Conservation (phyloP, 2,329 filamentous ascomycete genomes). For the Coniella lustricola region DNA sequence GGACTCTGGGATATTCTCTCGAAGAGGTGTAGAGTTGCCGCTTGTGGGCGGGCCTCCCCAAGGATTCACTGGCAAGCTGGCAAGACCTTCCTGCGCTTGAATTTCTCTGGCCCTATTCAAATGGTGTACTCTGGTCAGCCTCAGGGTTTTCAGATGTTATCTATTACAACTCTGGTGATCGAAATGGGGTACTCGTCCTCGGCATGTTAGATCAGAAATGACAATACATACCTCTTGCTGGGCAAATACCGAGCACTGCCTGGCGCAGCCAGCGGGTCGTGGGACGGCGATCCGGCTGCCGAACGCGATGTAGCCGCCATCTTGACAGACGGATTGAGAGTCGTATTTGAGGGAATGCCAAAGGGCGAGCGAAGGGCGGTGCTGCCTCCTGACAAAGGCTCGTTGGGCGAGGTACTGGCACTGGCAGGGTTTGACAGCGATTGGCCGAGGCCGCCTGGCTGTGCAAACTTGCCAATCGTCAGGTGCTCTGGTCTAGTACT, state of each 20-base stretch:
- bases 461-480: conserved; percentile 73
- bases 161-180: background rate
- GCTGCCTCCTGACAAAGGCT: conserved; percentile 54
- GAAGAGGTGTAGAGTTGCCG: conserved; percentile 89
- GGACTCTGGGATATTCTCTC: conserved; percentile 95
- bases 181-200: background rate
- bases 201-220: background rate
- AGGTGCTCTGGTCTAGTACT: conserved; percentile 80
- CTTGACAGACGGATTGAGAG: conserved; percentile 51
- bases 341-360: conserved; percentile 49
- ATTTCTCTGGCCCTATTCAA: conserved; percentile 80
- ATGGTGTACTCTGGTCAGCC: conserved; percentile 16
- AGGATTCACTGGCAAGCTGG: conserved; percentile 58
- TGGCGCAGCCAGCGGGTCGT: conserved; percentile 64
- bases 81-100: conserved; percentile 87
- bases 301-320: conserved; percentile 61
- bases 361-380: conserved; percentile 62
- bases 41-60: conserved; percentile 97
- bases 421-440: conserved; percentile 49
- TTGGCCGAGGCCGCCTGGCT: conserved; percentile 33
- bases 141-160: background rate
- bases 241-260: conserved; percentile 58
- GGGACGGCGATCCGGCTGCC: conserved; percentile 91
- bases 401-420: conserved; percentile 72
- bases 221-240: conserved; percentile 74